Percentiles rank a stretch among this genome's conserved stretches.
Conservation (phyloP, 257 asterid genomes). For the Phtheirospermum japonicum region DNA sequence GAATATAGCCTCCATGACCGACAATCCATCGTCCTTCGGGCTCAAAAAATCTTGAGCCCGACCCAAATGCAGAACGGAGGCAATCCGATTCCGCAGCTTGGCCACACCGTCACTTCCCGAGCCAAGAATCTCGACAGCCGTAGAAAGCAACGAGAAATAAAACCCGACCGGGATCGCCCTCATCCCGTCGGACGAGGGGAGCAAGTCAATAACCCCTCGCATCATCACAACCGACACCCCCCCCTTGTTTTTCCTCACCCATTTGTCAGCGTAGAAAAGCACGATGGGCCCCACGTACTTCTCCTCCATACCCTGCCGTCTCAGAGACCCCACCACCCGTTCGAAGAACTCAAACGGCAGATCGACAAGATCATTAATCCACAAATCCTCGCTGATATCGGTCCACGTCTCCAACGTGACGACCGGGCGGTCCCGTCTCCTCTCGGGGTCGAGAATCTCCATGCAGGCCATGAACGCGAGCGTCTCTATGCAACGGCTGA, state of each 20-base stretch:
- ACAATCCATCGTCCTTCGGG: slow-evolving; percentile 30
- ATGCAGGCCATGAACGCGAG: slow-evolving; percentile 85
- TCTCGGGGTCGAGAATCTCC: slow-evolving; percentile 87
- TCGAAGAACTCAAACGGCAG: slow-evolving; percentile 58
- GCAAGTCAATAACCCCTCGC: slow-evolving; percentile 50
- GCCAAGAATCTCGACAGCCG: slow-evolving; percentile 32
- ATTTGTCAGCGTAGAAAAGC: slow-evolving; percentile 51
- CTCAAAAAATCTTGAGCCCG: slow-evolving; percentile 45
- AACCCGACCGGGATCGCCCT: slow-evolving; percentile 54
- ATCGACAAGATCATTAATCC: slow-evolving; percentile 66
- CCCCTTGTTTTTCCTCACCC: slow-evolving; percentile 25
- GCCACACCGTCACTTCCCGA: slow-evolving; percentile 40
- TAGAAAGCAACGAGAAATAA: slow-evolving; percentile 54
- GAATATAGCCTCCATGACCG: slow-evolving; percentile 52
- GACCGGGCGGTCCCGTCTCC: slow-evolving; percentile 53
- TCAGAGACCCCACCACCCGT: slow-evolving; percentile 56
- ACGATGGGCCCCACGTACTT: slow-evolving; percentile 65
- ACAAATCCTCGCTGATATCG: slow-evolving; percentile 40
- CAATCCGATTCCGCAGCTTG: slow-evolving; percentile 52
- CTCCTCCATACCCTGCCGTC: slow-evolving; percentile 54
- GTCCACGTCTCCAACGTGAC: slow-evolving; percentile 45
- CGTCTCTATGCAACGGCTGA: slow-evolving; percentile 76
- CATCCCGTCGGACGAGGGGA: slow-evolving; percentile 22
- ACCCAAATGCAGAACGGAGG: slow-evolving; percentile 49
- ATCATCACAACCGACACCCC: slow-evolving; percentile 5